Percentiles rank a stretch among this genome's conserved stretches.
These are phyloP conservation scores for Starmerella apicola DNA, from an alignment of 805 yeast genomes.

Conservation along the genomic window DNA sequence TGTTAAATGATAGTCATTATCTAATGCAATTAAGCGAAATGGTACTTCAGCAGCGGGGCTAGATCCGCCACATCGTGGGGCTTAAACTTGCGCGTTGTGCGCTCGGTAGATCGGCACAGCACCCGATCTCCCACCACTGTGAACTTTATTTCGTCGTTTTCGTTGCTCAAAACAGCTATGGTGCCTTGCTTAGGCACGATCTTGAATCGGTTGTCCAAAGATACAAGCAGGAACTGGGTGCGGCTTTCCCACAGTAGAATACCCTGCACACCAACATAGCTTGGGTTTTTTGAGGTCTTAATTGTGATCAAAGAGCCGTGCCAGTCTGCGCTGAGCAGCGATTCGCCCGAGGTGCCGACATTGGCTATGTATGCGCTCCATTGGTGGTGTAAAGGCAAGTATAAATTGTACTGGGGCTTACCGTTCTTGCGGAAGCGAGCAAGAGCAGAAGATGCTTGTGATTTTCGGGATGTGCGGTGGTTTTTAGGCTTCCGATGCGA, in stretches of 20 bases:
- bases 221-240: conserved; percentile 51
- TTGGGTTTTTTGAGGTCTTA: conserved; percentile 41
- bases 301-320: conserved; percentile 64
- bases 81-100: conserved; percentile 78
- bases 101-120: conserved; percentile 59
- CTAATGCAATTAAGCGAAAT: too few relatives aligned
- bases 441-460: conserved; percentile 26
- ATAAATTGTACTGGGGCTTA: conserved; percentile 34
- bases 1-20: too few relatives aligned
- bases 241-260: conserved; percentile 79
- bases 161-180: conserved; percentile 38
- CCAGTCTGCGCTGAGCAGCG: conserved; percentile 65
- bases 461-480: conserved; percentile 22
- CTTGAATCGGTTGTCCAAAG: conserved; percentile 32
- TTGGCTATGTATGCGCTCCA: conserved; percentile 58
- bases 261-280: conserved; percentile 52
- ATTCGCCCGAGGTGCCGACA: conserved; percentile 15
- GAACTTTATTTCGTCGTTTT: conserved; percentile 27
- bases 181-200: conserved; percentile 58
- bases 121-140: conserved; percentile 75
- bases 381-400: conserved; percentile 42
- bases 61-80: conserved; percentile 58
- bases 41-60: conserved; percentile 10
- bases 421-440: conserved; percentile 23
- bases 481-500: conserved; percentile 20